A percentile compares a stretch with the other conserved stretches of the same genome.
Evolutionary conservation across 2,329 filamentous ascomycete genomes (phyloP).

Genomic region (Trichoderma sp.): DNA sequence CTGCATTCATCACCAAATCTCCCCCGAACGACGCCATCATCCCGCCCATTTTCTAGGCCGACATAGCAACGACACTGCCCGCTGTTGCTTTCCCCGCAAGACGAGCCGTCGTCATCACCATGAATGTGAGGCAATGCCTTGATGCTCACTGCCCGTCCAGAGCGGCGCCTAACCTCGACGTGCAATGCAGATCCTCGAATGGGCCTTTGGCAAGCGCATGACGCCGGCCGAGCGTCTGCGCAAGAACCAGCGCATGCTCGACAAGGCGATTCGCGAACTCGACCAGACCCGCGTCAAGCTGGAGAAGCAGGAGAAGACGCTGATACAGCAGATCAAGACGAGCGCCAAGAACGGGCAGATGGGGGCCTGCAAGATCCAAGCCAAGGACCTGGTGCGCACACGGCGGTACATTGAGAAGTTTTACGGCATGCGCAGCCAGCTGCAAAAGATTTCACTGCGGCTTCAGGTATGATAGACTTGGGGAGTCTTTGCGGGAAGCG

Average conservation of each 20-base stretch:
- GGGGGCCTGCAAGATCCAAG: slow-evolving; percentile 97
- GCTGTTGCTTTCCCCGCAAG: neutral
- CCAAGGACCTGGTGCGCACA: slow-evolving; percentile 93
- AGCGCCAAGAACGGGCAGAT: slow-evolving; percentile 98
- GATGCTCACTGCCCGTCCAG: neutral
- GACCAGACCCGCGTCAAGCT: slow-evolving; percentile 94
- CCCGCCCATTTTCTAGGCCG: neutral
- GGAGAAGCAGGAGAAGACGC: slow-evolving; percentile 98
- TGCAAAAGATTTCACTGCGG: slow-evolving; percentile 92
- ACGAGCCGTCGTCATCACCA: slow-evolving; percentile 38
- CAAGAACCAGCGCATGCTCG: slow-evolving; percentile 93
- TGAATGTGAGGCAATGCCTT: slow-evolving; percentile 54
- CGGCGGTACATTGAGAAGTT: slow-evolving; percentile 96
- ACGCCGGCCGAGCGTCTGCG: slow-evolving; percentile 89
- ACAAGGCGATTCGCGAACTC: slow-evolving; percentile 95
- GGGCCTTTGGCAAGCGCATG: slow-evolving; percentile 99
- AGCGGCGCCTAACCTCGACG: slow-evolving; percentile 21
- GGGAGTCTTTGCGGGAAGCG: neutral
- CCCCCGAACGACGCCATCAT: neutral
- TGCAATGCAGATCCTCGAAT: slow-evolving; percentile 79
- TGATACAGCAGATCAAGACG: slow-evolving; percentile 95
- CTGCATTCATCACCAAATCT: neutral
- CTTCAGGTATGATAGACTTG: slow-evolving; percentile 70
- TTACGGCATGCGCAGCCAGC: slow-evolving; percentile 94
- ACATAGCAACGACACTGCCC: neutral